phyloP scores from a whole-genome alignment of 1,284 basidiomycete genomes.

The Wallemia mellicola region DNA sequence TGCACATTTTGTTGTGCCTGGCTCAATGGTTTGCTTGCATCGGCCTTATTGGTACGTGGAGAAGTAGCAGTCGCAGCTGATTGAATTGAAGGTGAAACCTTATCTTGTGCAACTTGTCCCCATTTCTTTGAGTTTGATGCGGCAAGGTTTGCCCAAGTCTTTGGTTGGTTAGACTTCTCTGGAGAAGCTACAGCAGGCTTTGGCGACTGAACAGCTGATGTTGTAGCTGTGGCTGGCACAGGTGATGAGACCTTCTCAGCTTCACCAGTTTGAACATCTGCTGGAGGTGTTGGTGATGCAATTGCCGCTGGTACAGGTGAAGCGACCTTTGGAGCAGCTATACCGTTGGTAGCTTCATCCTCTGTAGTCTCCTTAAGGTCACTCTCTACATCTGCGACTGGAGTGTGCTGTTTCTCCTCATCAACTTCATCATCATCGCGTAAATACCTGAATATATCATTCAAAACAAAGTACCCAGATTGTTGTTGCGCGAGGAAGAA shows the following conservation, averaged over 20 bases:
- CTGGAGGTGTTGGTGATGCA: constrained; percentile 15
- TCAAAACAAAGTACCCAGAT: constrained; percentile 96
- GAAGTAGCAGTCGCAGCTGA: constrained; percentile 13
- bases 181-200: constrained; percentile 5
- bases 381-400: constrained; percentile 6
- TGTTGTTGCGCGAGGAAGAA: constrained; percentile 99
- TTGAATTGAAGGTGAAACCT: constrained; percentile 7
- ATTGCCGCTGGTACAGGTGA: constrained; percentile 11
- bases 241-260: constrained; percentile 15
- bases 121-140: background rate
- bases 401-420: constrained; percentile 26
- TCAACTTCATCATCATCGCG: constrained; percentile 72
- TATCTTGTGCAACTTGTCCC: constrained; percentile 3
- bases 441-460: constrained; percentile 98
- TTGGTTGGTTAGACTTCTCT: constrained; percentile 8
- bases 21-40: background rate
- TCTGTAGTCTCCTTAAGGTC: constrained; percentile 9
- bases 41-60: constrained; percentile 8
- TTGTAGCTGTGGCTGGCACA: constrained; percentile 13
- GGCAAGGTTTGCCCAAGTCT: constrained; percentile 5
- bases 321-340: constrained; percentile 6
- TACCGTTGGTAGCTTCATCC: constrained; percentile 7
- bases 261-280: constrained; percentile 9
- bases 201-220: constrained; percentile 2
- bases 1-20: constrained; percentile 12